Conservation (phyloP, 164 flowering plant genomes). For the Hamamelis virginiana region DNA sequence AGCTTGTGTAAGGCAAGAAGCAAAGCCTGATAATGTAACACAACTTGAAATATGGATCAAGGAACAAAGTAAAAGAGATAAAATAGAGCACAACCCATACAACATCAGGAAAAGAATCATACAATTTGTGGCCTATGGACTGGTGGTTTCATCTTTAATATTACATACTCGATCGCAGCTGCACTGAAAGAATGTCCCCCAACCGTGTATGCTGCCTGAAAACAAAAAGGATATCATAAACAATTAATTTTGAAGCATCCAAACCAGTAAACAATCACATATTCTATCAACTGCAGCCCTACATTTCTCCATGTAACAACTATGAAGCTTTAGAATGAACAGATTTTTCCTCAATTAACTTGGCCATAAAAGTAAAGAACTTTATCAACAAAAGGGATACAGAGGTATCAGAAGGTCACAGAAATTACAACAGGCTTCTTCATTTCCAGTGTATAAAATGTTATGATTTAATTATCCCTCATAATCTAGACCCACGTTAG, state of each 20-base stretch:
- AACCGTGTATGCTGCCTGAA: slow-evolving; percentile 78
- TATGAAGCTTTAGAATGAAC: neutral
- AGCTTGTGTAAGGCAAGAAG: slow-evolving; percentile 76
- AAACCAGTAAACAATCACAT: neutral
- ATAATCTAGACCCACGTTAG: no score
- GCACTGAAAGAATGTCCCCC: slow-evolving; percentile 80
- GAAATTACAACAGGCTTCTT: no score
- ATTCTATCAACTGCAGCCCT: neutral
- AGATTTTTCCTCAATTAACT: neutral
- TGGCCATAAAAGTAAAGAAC: neutral
- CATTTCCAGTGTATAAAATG: no score
- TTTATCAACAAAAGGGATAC: neutral
- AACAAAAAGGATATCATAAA: slow-evolving; percentile 2
- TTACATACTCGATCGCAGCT: slow-evolving; percentile 65
- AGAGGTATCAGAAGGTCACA: neutral
- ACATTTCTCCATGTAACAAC: neutral
- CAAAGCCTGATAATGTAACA: slow-evolving; percentile 48
- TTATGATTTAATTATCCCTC: no score
- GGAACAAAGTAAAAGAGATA: neutral
- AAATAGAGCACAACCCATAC: neutral
- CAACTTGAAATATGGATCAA: slow-evolving; percentile 1
- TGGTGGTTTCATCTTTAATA: slow-evolving; percentile 83
- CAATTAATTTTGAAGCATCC: neutral
- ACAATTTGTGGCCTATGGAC: slow-evolving; percentile 78
- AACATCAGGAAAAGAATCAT: slow-evolving; percentile 18